Conservation (phyloP, 257 asterid species). For the Henckelia pumila region DNA sequence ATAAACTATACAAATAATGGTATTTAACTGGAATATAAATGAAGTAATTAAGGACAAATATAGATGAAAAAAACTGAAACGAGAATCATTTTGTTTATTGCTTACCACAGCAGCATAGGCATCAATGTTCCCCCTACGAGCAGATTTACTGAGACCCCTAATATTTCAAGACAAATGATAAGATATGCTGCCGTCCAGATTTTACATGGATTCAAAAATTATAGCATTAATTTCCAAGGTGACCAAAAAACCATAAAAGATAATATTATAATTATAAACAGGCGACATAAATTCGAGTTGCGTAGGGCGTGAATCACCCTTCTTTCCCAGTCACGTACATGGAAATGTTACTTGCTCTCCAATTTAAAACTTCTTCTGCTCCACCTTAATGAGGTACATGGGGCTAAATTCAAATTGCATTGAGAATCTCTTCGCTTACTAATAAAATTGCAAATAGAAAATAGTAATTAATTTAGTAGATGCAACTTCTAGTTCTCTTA, state of each 20-base stretch:
- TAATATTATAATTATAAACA: too few relatives aligned
- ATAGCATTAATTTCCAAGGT: neutral
- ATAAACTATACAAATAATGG: neutral
- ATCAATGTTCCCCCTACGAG: slow-evolving; percentile 52
- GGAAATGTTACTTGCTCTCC: neutral
- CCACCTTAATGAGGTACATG: neutral
- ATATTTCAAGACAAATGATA: neutral
- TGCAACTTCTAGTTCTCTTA: neutral
- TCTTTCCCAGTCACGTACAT: neutral
- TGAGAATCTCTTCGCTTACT: too few relatives aligned
- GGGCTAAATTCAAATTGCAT: neutral
- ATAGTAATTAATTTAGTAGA: too few relatives aligned
- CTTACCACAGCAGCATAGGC: slow-evolving; percentile 93
- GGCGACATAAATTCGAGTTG: neutral
- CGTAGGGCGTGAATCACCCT: neutral
- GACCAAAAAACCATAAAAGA: neutral
- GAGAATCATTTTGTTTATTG: neutral
- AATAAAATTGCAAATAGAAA: neutral
- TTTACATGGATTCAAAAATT: neutral
- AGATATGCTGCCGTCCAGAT: neutral
- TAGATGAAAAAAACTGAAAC: neutral
- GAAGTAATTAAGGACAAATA: neutral
- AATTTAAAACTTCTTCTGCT: neutral
- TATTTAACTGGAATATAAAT: neutral
- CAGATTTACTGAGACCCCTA: slow-evolving; percentile 67